Percentiles rank a stretch among this genome's conserved stretches.
These are phyloP conservation scores for Biscogniauxia sp. DNA, from an alignment of 2,329 filamentous ascomycete genomes.

Conservation along the genomic window DNA sequence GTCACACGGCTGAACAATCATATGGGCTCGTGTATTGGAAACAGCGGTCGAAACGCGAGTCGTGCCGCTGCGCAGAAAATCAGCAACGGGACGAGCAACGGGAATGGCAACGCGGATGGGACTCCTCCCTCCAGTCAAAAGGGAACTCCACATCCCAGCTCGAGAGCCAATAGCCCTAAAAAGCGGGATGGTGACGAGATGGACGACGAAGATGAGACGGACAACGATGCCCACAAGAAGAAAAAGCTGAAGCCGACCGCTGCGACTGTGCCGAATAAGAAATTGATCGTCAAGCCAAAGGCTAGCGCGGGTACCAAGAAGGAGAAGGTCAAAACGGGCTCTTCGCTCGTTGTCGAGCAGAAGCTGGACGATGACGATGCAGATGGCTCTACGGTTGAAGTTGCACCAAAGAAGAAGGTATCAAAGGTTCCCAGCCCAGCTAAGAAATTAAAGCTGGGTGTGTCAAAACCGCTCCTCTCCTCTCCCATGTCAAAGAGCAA, in stretches of 20 bases:
- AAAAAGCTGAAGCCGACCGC: constrained; percentile 53
- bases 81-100: constrained; percentile 51
- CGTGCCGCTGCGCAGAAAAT: constrained; percentile 63
- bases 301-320: constrained; percentile 43
- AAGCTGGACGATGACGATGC: constrained; percentile 38
- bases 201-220: constrained; percentile 53
- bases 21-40: constrained; percentile 67
- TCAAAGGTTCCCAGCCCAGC: constrained; percentile 41
- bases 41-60: constrained; percentile 62
- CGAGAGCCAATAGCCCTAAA: constrained; percentile 52
- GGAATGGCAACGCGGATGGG: constrained; percentile 47
- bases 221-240: constrained; percentile 53
- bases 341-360: constrained; percentile 50
- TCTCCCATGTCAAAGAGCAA: constrained; percentile 50
- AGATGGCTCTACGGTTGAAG: constrained; percentile 38
- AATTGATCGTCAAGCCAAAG: constrained; percentile 56
- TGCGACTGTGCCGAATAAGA: constrained; percentile 48
- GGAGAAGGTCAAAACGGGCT: constrained; percentile 53
- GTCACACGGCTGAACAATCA: constrained; percentile 66
- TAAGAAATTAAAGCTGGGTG: constrained; percentile 44
- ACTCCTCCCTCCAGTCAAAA: constrained; percentile 64
- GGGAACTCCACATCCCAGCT: constrained; percentile 56
- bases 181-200: constrained; percentile 56
- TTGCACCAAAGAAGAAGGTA: constrained; percentile 42
- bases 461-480: constrained; percentile 46